Evolutionary conservation across 75 land plant species (phyloP).

Genomic region (Larix kaempferi): DNA sequence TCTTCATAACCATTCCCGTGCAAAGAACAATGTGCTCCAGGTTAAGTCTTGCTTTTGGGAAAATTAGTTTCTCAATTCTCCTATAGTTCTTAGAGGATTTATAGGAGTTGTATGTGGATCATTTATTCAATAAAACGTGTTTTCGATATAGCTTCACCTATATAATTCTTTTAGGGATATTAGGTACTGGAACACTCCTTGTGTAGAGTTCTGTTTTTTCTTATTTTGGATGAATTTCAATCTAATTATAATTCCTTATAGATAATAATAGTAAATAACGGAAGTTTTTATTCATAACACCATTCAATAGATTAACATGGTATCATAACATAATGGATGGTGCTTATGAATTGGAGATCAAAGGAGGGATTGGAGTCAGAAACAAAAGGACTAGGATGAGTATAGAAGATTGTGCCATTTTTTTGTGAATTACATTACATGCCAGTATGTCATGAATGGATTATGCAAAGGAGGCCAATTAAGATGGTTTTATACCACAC

Average conservation of each 20-base stretch:
- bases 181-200: not conserved
- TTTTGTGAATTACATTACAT: too few species aligned
- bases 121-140: not conserved
- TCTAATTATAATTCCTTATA: not conserved
- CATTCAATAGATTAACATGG: too few species aligned
- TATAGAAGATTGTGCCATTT: too few species aligned
- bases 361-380: too few species aligned
- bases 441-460: too few species aligned
- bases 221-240: not conserved
- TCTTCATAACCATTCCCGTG: conserved; percentile 28
- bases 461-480: too few species aligned
- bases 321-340: too few species aligned
- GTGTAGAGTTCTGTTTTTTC: not conserved
- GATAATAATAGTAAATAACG: not conserved
- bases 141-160: not conserved
- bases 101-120: too few species aligned
- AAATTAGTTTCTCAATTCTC: not conserved
- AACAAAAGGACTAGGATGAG: too few species aligned
- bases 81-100: not conserved
- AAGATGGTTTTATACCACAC: too few species aligned
- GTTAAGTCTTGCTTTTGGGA: conserved; percentile 8
- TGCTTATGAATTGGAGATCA: too few species aligned
- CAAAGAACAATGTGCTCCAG: conserved; percentile 24
- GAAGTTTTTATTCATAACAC: not conserved
- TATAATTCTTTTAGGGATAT: not conserved